Percentiles rank a stretch among this genome's conserved stretches.
These are phyloP conservation scores for Papiliotrema laurentii DNA, from an alignment of 1,284 basidiomycete species.

Conservation along the genomic window DNA sequence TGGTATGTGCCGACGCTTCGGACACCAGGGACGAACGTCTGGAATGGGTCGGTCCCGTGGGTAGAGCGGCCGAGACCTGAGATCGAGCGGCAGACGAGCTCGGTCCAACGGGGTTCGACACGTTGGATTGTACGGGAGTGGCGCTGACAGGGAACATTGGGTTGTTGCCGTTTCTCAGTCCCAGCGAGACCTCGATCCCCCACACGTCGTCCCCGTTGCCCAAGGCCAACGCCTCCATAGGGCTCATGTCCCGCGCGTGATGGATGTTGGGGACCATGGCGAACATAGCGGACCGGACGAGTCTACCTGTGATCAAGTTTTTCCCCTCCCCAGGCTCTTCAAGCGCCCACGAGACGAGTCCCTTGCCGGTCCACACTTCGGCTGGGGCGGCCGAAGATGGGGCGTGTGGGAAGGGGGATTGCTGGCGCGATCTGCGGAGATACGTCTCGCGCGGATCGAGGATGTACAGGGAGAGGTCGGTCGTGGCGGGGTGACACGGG, in stretches of 20 bases:
- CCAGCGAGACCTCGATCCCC: slow-evolving; percentile 41
- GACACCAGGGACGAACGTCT: background rate
- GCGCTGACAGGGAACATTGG: background rate
- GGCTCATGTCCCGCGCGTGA: slow-evolving; percentile 9
- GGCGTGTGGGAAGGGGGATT: slow-evolving; percentile 12
- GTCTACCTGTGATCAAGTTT: slow-evolving; percentile 41
- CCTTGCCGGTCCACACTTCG: slow-evolving; percentile 43
- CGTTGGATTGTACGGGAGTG: too few species aligned
- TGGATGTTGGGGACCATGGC: slow-evolving; percentile 7
- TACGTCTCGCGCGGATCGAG: slow-evolving; percentile 44
- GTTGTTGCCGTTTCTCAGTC: slow-evolving; percentile 19
- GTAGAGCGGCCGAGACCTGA: background rate
- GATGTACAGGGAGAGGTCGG: slow-evolving; percentile 42
- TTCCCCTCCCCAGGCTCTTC: slow-evolving; percentile 39
- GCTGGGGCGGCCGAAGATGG: slow-evolving; percentile 1
- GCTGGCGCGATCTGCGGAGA: slow-evolving; percentile 31
- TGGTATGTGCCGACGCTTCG: background rate
- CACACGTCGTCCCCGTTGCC: slow-evolving; percentile 20
- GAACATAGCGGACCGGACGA: slow-evolving; percentile 21
- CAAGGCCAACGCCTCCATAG: slow-evolving; percentile 32
- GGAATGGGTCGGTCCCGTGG: background rate
- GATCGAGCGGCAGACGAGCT: background rate
- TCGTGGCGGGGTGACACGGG: slow-evolving; percentile 22
- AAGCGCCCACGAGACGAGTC: slow-evolving; percentile 38
- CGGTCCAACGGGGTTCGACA: too few species aligned